Evolutionary conservation across 495 filamentous ascomycete genomes (phyloP), one percentile per base, ranked within the genome.

Genomic region (Astrothelium subdiscretum): DNA sequence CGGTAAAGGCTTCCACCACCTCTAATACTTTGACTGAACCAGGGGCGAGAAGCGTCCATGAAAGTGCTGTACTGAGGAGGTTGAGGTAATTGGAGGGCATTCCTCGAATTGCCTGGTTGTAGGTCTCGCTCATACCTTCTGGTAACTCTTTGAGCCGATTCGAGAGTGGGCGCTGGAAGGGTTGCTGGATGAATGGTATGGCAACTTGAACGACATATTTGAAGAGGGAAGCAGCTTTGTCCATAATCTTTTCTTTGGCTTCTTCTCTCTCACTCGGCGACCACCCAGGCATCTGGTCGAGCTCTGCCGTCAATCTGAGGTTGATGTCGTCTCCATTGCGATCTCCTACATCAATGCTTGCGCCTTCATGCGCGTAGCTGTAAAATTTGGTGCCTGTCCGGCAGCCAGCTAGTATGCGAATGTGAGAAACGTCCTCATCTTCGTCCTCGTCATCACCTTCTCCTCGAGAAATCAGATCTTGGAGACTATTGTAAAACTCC

Each of bases 71-170:
- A n/a, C 51, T 48, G 35, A 63, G 61, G 5, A 63, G 24, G 5
- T 57, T n/a, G 26, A 63, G 26, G 32, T 63, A 63, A 29, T 63
- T 63, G 12, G 61, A 32, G 2, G 31, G n/a, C 61, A 63, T 63
- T 10, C 40, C 57, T 13, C 44, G 51, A 27, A 63, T 52, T 31
- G 44, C 48, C 24, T 63, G 51, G 24, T 58, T 57, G 31, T 63
- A 63, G 2, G 35, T 58, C 31, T 58, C 40, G 12, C 35, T 61
- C 59, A 61, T 61, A 29, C 59, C 59, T 22, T 44, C 32, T 1
- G 59, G 59, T 20, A 61, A 44, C 2, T 31, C 31, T n/a, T 48
- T 44, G 3, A 61, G 59, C 27, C 59, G 59, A 31, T 44, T 40
- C 6, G 59, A 61, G 22, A 61, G 38, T 40, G 59, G 59, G 20